Evolutionary conservation across 176 grass and related monocot species (phyloP), one percentile per base, ranked within the genome.

Genomic region (Alloteropsis semialata): DNA sequence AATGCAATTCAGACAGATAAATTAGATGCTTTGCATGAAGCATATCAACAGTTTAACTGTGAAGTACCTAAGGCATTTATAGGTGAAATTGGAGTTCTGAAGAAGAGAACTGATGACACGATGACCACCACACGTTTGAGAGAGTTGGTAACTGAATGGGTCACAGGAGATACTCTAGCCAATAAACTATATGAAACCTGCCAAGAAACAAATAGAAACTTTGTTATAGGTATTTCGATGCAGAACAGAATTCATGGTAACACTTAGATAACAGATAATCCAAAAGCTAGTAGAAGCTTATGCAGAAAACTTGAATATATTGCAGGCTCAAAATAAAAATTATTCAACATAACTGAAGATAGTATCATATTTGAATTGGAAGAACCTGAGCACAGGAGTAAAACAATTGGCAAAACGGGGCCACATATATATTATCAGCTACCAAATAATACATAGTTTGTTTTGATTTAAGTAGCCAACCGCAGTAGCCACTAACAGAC

Each of bases 161-260:
- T 93, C 54, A 97, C 94, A 44, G 94, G 89, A 33, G 89, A 93
- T 69, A 97, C 30, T 82, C 85, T 84, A 81, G 91, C 91, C 84
- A 97, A 88, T 77, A 97, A 83, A 88, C 88, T 93, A 82, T 93
- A 97, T 62, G 91, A 90, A 82, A 91, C 91, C 94, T 97, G 87
- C 55, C 74, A 51, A 53, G 37, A 61, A 85, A 78, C 46, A 84
- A 76, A 80, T 5, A 84, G 1, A 62, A 71, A 46, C 2, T 18
- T 84, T 28, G 5, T 74, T 19, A 88, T 19, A 42, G 59, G 22
- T 15, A 29, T 68, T 80, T 19, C 65, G 12, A 37, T 18, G 78
- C 8, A 66, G 14, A 61, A 14, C 29, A 69, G 12, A 82, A 24
- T 73, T 36, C 10, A 36, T 59, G 37, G 56, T 65, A 72, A 38